Conservation (phyloP, 2,329 filamentous ascomycete genomes). For the Colletotrichum sp. region DNA sequence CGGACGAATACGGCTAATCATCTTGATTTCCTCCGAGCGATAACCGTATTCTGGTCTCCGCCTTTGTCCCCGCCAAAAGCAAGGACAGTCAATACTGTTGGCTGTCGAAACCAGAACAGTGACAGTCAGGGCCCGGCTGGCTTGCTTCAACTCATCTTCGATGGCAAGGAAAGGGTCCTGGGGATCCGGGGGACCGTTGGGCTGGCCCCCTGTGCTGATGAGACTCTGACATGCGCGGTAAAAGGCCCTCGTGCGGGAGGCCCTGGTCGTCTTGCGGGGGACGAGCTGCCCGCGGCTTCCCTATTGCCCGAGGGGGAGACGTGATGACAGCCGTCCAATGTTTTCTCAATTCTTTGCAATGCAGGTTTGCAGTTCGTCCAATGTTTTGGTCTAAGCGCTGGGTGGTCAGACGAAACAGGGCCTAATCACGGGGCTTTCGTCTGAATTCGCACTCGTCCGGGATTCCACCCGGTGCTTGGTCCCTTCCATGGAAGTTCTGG, state of each 20-base stretch:
- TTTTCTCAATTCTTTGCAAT: neutral
- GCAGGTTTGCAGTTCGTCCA: neutral
- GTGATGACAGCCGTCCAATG: neutral
- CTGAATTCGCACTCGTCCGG: neutral
- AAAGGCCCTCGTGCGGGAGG: neutral
- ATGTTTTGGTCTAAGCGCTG: neutral
- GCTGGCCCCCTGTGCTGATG: constrained; percentile 2
- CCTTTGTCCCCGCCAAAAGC: constrained; percentile 3
- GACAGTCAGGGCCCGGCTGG: neutral
- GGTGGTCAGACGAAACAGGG: neutral
- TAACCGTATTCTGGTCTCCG: neutral
- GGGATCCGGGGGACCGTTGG: neutral
- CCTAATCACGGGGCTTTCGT: neutral
- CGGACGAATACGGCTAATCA: neutral
- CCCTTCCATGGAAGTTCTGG: neutral
- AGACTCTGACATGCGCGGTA: constrained; percentile 2
- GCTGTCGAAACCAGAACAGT: neutral
- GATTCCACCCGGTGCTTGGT: neutral
- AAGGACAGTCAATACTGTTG: neutral
- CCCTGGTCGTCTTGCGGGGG: neutral
- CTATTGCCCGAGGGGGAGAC: neutral
- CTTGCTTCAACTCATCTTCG: neutral
- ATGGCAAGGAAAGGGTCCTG: neutral
- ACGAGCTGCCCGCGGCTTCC: neutral
- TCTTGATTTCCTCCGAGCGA: constrained; percentile 1